Base-by-base conservation (phyloP, 805 yeast species). In the Wickerhamiella bombiphila region DNA sequence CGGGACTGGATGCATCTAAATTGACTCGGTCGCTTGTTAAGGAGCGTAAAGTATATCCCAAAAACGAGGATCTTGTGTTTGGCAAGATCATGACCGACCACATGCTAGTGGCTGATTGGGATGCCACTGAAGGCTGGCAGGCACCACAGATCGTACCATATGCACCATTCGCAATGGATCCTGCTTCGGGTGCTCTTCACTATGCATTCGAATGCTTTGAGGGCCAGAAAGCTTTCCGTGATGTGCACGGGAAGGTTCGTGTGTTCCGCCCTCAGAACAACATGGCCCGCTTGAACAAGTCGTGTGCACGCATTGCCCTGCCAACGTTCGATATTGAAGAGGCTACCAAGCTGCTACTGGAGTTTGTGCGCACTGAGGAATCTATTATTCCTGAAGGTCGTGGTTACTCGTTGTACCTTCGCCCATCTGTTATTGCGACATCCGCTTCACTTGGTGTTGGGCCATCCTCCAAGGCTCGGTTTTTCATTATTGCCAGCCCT, bases 341-440 rank as follows among this genome's bases (percentile, higher is more conserved):
- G 58, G 68, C 82, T 51, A 69, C 73, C 59, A 76, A 79, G 59
- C 68, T 76, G 48, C 73, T 91, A 48, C 80, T 78, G 46, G 74
- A 80, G 62, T 69, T 82, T 51, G 73, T 83, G 47, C 68, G 72
- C 48, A 50, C 78, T 28, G 98, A 88, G 56, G 63, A 72, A 51
- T 67, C 72, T 44, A 73, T 82, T 62, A 79, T 91, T 40, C 98
- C 98, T 39, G 59, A 71, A 40, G 81, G 83, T 41, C 70, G 72
- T 49, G 98, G 97, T 41, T 85, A 80, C 66, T 81, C 96, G 19
- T 68, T 88, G 51, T 88, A 88, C 64, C 66, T 88, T 46, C 78
- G 98, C 64, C 98, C 98, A 43, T 85, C 95, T 32, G 61, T 91
- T 67, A 91, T 88, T 49, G 97, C 96, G 54, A 88, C 96, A 36